Conservation (phyloP, 2,329 filamentous ascomycete species). For the Huntiella abstrusa region DNA sequence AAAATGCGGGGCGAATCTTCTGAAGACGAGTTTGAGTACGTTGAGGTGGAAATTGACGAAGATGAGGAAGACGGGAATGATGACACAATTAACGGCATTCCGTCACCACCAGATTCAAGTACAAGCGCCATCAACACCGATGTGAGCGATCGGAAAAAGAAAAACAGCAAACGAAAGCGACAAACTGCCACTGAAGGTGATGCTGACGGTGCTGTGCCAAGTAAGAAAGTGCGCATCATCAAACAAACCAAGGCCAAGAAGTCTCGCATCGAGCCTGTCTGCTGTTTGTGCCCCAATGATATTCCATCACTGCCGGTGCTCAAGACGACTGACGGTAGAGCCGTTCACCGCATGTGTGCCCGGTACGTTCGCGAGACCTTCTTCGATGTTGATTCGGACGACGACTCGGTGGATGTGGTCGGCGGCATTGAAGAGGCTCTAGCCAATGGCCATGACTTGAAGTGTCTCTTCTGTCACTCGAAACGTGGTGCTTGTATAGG, state of each 20-base stretch:
- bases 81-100: constrained; percentile 47
- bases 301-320: constrained; percentile 66
- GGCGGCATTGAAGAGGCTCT: constrained; percentile 65
- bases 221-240: constrained; percentile 53
- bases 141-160: constrained; percentile 32
- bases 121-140: too few relatives aligned
- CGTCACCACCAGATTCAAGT: constrained; percentile 60
- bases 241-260: constrained; percentile 45
- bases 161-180: constrained; percentile 20
- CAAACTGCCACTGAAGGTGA: constrained; percentile 30
- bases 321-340: constrained; percentile 68
- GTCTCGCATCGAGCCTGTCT: constrained; percentile 55
- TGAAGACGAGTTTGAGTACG: constrained; percentile 57
- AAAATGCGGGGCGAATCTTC: constrained; percentile 67
- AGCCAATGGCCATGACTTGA: constrained; percentile 74
- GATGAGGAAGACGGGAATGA: constrained; percentile 45
- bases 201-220: constrained; percentile 17
- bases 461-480: constrained; percentile 86
- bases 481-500: constrained; percentile 95
- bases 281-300: constrained; percentile 82
- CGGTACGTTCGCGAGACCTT: constrained; percentile 84
- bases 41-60: constrained; percentile 50
- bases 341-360: constrained; percentile 76
- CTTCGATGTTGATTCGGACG: constrained; percentile 42
- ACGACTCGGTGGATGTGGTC: constrained; percentile 48